Base-by-base conservation (phyloP, 305 asterid genomes). In the Rubia peregrina region DNA sequence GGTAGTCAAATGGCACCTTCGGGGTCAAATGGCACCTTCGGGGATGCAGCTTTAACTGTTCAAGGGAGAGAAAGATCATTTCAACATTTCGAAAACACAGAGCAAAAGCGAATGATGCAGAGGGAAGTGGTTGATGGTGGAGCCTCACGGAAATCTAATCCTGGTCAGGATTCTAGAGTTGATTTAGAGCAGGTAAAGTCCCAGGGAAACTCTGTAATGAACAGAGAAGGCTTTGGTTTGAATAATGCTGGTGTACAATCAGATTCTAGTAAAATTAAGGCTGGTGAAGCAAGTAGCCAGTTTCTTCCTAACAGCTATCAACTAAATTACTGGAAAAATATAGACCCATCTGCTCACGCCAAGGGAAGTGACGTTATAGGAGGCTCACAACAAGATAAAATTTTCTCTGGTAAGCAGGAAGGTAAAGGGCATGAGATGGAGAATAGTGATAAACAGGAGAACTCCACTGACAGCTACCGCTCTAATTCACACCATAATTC, bases 381-480 rank as follows among this genome's bases (percentile, higher is more conserved):
- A 59, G 79, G 82, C 71, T 56, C 77, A 79, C 79, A 74, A 73
- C 83, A 81, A 71, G 85, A 77, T 64, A 80, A 76, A 69, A 77
- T 71, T 73, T 75, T 78, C 73, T 68, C 68, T 56, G 81, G 73
- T 65, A 85, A 76, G 77, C 88, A 79, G 80, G 86, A 80, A 55
- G 81, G 71, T 78, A 67, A 65, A 70, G 74, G 76, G 69, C 79
- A 53, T 71, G 91, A 82, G 67, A 79, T 74, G 78, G 91, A 87
- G 74, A 85, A 65, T 71, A 74, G 74, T 68, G 80, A 79, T 66
- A 61, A 65, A 49, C 87, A 71, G 80, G 95, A 86, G 73, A 90
- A 84, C 82, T 89, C 96, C 53, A 86, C 72, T 83, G 96, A 87
- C 69, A 86, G 92, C 79, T 86, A 85, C 70, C 90, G 46, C 71